Evolutionary conservation across 306 rosid genomes (phyloP).

Genomic region (Alnus glutinosa): DNA sequence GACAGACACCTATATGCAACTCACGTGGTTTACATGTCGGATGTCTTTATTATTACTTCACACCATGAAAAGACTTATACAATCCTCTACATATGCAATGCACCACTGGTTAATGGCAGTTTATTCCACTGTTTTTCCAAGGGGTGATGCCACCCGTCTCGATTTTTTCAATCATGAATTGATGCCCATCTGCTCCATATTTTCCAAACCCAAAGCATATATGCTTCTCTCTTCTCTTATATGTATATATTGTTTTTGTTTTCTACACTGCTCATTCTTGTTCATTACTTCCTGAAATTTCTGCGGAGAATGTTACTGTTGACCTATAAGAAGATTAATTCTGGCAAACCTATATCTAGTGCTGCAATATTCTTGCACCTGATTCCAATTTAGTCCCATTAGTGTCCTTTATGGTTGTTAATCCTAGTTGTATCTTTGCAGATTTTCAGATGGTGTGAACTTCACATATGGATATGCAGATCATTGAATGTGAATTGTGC

Average conservation of each 20-base stretch:
- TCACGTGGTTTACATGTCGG: neutral
- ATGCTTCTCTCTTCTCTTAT: neutral
- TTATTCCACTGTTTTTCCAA: constrained; percentile 14
- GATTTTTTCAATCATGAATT: neutral
- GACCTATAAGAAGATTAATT: neutral
- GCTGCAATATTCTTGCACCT: constrained; percentile 1
- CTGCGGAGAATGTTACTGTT: neutral
- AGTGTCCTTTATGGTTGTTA: constrained; percentile 20
- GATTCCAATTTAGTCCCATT: constrained; percentile 1
- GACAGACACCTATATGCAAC: neutral
- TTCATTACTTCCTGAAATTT: neutral
- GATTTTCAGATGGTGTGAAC: constrained; percentile 50
- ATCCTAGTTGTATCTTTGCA: constrained; percentile 28
- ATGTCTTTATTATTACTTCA: neutral
- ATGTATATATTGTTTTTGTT: too few relatives aligned
- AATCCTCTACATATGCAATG: constrained; percentile 3
- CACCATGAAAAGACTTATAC: neutral
- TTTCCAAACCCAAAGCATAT: neutral
- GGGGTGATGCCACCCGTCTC: neutral
- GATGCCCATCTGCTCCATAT: neutral
- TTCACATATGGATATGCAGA: constrained; percentile 30
- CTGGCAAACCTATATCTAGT: neutral
- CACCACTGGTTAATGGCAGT: neutral
- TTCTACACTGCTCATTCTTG: neutral
- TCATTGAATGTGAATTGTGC: constrained; percentile 23